These are phyloP conservation scores for Yamadazyma ubonensis DNA, from an alignment of 805 yeast genomes.

Conservation along the genomic window DNA sequence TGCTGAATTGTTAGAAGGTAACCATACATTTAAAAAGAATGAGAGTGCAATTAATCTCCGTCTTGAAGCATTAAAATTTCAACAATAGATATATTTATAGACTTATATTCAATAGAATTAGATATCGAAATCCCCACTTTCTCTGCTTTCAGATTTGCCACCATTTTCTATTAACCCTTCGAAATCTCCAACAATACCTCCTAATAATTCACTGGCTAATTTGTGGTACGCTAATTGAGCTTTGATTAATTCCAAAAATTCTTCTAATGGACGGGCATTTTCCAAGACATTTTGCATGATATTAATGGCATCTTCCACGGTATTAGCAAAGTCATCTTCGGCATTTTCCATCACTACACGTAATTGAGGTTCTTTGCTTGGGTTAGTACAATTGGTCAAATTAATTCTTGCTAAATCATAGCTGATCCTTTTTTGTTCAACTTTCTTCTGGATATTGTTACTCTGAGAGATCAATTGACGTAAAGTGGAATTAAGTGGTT, in stretches of 20 bases:
- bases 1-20: constrained; percentile 61
- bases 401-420: constrained; percentile 72
- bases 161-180: constrained; percentile 57
- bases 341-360: constrained; percentile 77
- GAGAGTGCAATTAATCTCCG: constrained; percentile 32
- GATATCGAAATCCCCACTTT: constrained; percentile 34
- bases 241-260: constrained; percentile 63
- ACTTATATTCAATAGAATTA: constrained; percentile 10
- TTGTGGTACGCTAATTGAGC: constrained; percentile 84
- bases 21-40: constrained; percentile 21
- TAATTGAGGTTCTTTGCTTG: constrained; percentile 63
- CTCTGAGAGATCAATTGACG: constrained; percentile 62
- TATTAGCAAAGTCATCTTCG: constrained; percentile 87
- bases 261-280: constrained; percentile 64
- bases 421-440: constrained; percentile 72
- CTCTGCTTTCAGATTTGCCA: constrained; percentile 23
- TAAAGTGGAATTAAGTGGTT: constrained; percentile 60
- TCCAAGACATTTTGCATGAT: constrained; percentile 80
- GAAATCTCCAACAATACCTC: constrained; percentile 60
- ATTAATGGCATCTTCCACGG: constrained; percentile 82
- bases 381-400: constrained; percentile 40
- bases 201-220: constrained; percentile 66
- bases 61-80: constrained; percentile 28
- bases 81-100: constrained; percentile 8
- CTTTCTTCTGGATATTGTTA: constrained; percentile 65